Evolutionary conservation across 495 filamentous ascomycete genomes (phyloP), one percentile per base, ranked within the genome.

Genomic region (Neurospora cerealis): DNA sequence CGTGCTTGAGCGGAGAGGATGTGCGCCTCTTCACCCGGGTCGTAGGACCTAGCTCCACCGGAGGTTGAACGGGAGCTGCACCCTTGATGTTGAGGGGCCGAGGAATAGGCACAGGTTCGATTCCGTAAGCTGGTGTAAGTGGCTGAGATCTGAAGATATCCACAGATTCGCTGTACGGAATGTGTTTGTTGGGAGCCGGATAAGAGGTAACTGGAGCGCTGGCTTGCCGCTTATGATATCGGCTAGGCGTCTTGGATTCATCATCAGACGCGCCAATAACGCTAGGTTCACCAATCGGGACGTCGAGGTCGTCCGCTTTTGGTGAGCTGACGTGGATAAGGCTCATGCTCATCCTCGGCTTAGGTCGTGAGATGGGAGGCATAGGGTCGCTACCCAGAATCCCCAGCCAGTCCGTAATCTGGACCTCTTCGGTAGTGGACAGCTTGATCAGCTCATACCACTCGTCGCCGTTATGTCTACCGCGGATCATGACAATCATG

Each of bases 1-100:
- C 94, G 77, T 98, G 96, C 82, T 99, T 99, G 73, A 99, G 86
- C 10, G 96, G 96, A 10, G 96, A 98, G 5, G 96, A 98, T 36
- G 90, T 92, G 7, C 93, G 88, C 38, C 95, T 87, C 77, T 88
- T 91, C 13, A 87, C 80, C 36, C 83, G 84, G 34, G 79, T 69
- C 6, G 77, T 75, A 74, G 79, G 78, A 66, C 75, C 78, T 76
- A 72, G 81, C 69, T 83, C 86, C 72, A 88, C 83, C 5, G 88
- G 83, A 41, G 88, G 88, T 41, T 83, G 81, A 46, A 86, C 87
- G 66, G 83, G 79, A 42, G 80, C 76, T 41, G 83, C 79, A 73
- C 78, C 81, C 80, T 83, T 85, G 69, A 75, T 80, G 84, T 91
- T 78, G 79, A 85, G 73, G 36, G 83, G 88, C 54, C 84, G 83